Conservation (phyloP, 352 stramenopile genomes). For the Pythium pectinolyticum region DNA sequence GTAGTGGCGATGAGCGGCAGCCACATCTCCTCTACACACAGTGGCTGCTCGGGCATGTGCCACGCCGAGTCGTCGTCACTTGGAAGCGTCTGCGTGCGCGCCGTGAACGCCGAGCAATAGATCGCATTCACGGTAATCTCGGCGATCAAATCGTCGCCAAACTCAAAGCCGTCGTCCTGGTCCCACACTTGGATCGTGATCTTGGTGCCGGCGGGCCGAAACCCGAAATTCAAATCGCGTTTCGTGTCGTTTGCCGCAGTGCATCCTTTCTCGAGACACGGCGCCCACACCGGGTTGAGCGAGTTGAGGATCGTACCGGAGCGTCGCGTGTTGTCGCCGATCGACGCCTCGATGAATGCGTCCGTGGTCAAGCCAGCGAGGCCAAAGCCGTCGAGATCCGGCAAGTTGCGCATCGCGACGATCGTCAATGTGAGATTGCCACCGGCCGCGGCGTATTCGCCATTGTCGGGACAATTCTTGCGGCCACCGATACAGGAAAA, state of each 20-base stretch:
- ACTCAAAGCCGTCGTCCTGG: constrained; percentile 85
- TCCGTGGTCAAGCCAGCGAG: constrained; percentile 67
- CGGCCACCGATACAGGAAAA: constrained; percentile 75
- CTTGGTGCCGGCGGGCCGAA: constrained; percentile 72
- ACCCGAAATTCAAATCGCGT: constrained; percentile 84
- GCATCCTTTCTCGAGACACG: constrained; percentile 51
- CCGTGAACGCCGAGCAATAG: constrained; percentile 78
- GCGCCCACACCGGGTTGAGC: constrained; percentile 76
- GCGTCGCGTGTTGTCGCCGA: constrained; percentile 66
- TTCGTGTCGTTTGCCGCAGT: constrained; percentile 42
- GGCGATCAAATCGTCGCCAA: constrained; percentile 81
- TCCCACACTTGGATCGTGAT: constrained; percentile 76
- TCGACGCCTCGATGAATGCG: constrained; percentile 69
- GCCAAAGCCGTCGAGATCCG: constrained; percentile 78
- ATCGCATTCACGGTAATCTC: constrained; percentile 72
- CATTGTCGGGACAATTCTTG: constrained; percentile 67
- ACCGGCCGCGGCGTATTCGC: constrained; percentile 71
- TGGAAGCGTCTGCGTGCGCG: constrained; percentile 40
- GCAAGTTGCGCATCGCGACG: constrained; percentile 83
- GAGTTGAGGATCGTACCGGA: constrained; percentile 69
- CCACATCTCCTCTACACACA: constrained; percentile 82
- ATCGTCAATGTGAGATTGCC: constrained; percentile 87
- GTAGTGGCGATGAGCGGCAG: constrained; percentile 43
- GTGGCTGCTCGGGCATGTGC: constrained; percentile 58
- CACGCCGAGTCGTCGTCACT: constrained; percentile 62